Evolutionary conservation across 306 rosid species (phyloP), one percentile per base, ranked within the genome.

Genomic region (Quillaja saponaria): DNA sequence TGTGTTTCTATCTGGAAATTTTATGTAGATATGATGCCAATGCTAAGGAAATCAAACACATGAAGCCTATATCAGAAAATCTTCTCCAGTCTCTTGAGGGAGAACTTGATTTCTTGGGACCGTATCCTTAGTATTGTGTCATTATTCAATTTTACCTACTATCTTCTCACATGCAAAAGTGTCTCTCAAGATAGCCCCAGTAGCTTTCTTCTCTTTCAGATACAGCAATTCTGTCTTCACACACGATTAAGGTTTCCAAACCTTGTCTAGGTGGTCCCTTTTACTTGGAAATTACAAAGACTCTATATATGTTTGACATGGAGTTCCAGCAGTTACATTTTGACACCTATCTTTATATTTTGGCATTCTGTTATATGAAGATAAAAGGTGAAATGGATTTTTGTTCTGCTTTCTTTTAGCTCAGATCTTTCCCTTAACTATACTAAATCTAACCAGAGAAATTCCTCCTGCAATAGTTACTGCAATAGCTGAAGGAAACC

Each of bases 41-140:
- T 14, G 53, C 66, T 51, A 88, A 85, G 78, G 83, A 63, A 58
- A 95, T 91, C 61, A 86, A 65, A 74, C 96, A 86, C 64, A 72
- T 88, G 83, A 86, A 66, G 58, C 95, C 90, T 14, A 76, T 91
- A 73, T 80, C 92, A 1, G 59, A 61, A 55, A 40, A 63, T 40
- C 82, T 81, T 73, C 78, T 81, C 3, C 76, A 79, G 62, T 82
- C 81, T 62, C 76, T 79, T 49, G 80, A 78, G 17, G 79, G 86
- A 67, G 79, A 81, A 41, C 75, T 86, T 21, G 88, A 86, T 71
- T 91, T 88, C 67, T 72, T 91, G 78, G 98, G 98, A 78, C 98
- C 87, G 96, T 88, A 91, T 91, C 98, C 91, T 82, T 60, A 28
- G 33, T 37, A 8, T n/a, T n/a, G n/a, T n/a, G n/a, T n/a, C 10